These are phyloP conservation scores for Neophaeococcomyces aloes DNA, from an alignment of 2,329 filamentous ascomycete genomes.

Conservation along the genomic window DNA sequence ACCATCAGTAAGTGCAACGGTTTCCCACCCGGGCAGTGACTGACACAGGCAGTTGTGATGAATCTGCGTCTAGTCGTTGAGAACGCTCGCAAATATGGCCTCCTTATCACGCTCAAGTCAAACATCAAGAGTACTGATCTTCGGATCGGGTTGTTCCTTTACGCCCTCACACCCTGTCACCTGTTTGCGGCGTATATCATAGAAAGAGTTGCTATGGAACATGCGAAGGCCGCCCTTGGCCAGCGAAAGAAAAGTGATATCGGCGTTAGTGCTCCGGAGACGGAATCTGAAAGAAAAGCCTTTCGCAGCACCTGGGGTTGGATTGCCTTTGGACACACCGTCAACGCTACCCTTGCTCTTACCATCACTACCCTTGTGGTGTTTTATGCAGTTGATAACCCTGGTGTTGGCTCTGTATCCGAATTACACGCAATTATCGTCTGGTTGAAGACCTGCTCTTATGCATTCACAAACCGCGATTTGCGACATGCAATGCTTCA, in stretches of 20 bases:
- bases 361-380: conserved; percentile 73
- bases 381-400: conserved; percentile 85
- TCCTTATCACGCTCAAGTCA: conserved; percentile 81
- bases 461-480: conserved; percentile 93
- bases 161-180: conserved; percentile 80
- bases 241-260: conserved; percentile 42
- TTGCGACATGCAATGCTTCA: conserved; percentile 83
- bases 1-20: conserved; percentile 56
- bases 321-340: conserved; percentile 66
- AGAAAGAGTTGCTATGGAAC: conserved; percentile 69
- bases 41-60: conserved; percentile 58
- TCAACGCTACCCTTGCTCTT: conserved; percentile 76
- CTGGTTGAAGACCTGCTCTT: conserved; percentile 91
- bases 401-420: conserved; percentile 80
- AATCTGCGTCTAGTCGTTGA: conserved; percentile 92
- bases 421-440: conserved; percentile 90
- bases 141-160: conserved; percentile 63
- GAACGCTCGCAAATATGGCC: conserved; percentile 71
- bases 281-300: conserved; percentile 47
- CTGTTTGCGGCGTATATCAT: conserved; percentile 84
- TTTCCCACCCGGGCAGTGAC: background rate
- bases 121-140: conserved; percentile 74
- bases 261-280: conserved; percentile 44
- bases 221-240: conserved; percentile 59
- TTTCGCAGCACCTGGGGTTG: conserved; percentile 70